Evolutionary conservation across 345 rosid species (phyloP).

Genomic region (Eucalyptus tenuipes): DNA sequence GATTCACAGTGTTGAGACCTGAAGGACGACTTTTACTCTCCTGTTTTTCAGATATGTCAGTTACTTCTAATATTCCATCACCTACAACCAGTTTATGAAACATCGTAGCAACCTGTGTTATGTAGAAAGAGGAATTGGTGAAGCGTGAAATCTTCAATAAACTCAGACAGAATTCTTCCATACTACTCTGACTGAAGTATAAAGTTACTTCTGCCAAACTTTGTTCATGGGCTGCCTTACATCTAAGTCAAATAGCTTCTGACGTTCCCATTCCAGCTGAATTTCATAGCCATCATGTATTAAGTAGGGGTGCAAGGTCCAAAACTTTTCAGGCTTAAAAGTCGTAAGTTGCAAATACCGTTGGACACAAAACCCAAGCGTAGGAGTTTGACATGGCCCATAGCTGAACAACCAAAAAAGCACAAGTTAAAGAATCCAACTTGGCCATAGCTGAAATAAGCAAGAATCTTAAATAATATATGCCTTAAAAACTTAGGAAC

Average conservation of each 20-base stretch:
- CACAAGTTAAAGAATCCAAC: background rate
- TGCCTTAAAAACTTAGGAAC: background rate
- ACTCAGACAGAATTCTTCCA: background rate
- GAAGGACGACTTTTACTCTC: conserved; percentile 80
- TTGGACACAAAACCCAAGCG: conserved; percentile 95
- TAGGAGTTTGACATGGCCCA: conserved; percentile 97
- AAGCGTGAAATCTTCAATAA: background rate
- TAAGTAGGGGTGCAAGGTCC: conserved; percentile 61
- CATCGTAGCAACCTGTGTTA: conserved; percentile 65
- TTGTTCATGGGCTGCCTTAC: conserved; percentile 28
- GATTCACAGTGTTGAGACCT: conserved; percentile 91
- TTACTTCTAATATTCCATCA: conserved; percentile 63
- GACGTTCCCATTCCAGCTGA: conserved; percentile 90
- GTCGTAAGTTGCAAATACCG: conserved; percentile 83
- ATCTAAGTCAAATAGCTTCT: conserved; percentile 72
- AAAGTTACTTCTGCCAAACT: background rate
- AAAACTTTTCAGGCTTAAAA: conserved; percentile 81
- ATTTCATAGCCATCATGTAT: conserved; percentile 63
- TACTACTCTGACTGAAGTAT: background rate
- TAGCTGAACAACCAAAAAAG: conserved; percentile 3
- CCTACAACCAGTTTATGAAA: conserved; percentile 62
- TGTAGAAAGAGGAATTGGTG: background rate
- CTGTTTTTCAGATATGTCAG: conserved; percentile 60
- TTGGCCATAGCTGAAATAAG: background rate
- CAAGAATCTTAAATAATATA: background rate